A percentile compares a stretch with the other conserved stretches of the same genome.
phyloP scores from a whole-genome alignment of 805 yeast species.

The Jamesozyma hellenica region DNA sequence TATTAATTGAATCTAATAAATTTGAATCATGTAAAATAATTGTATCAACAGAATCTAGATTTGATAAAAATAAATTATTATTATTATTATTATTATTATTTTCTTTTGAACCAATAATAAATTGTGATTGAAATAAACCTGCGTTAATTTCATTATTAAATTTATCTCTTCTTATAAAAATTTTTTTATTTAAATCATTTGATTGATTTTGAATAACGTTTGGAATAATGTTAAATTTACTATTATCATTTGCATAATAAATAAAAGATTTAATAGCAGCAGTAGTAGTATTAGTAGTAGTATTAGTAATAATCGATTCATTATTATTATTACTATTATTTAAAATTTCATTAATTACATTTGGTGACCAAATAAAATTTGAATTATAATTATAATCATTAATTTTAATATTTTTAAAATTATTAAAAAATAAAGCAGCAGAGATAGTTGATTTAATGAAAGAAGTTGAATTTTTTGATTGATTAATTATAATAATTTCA shows the following conservation, averaged over 20 bases:
- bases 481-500: constrained; percentile 60
- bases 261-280: constrained; percentile 28
- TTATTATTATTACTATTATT: constrained; percentile 1
- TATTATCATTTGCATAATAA: constrained; percentile 63
- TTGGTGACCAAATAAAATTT: constrained; percentile 46
- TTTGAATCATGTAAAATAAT: constrained; percentile 52
- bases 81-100: constrained; percentile 9
- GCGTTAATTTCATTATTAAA: constrained; percentile 66
- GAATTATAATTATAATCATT: constrained; percentile 45
- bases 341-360: constrained; percentile 33
- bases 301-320: constrained; percentile 5
- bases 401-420: constrained; percentile 30
- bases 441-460: constrained; percentile 60
- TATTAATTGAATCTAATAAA: constrained; percentile 49
- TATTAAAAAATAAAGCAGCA: constrained; percentile 52
- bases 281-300: too few relatives aligned
- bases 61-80: constrained; percentile 11
- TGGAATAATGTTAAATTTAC: constrained; percentile 45
- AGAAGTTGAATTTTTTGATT: constrained; percentile 34
- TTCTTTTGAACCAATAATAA: constrained; percentile 27
- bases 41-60: constrained; percentile 51
- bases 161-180: constrained; percentile 35
- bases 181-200: too few relatives aligned
- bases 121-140: constrained; percentile 66
- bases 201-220: constrained; percentile 37